Conservation (phyloP, 2,329 filamentous ascomycete species). For the Verticillium nonalfalfae region DNA sequence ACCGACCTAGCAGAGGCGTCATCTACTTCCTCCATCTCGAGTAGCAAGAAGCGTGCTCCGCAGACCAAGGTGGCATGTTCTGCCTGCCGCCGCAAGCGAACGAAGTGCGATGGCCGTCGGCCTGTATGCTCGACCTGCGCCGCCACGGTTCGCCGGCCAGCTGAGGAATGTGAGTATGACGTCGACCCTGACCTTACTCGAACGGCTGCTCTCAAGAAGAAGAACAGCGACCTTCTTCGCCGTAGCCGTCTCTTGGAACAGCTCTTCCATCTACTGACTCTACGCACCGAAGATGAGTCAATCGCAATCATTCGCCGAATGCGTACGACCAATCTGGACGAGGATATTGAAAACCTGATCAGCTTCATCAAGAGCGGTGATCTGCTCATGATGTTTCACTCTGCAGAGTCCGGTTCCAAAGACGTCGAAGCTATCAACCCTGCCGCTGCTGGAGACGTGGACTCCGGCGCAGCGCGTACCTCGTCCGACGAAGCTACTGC, state of each 20-base stretch:
- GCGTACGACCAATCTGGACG: slow-evolving; percentile 6
- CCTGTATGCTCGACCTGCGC: slow-evolving; percentile 11
- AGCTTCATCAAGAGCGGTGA: slow-evolving; percentile 12
- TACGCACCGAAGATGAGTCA: slow-evolving; percentile 10
- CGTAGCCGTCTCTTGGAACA: slow-evolving; percentile 9
- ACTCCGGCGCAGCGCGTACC: neutral
- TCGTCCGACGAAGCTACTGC: neutral
- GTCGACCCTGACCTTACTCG: slow-evolving; percentile 11
- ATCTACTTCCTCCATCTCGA: slow-evolving; percentile 3
- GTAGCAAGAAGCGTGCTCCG: slow-evolving; percentile 4
- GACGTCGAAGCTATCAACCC: neutral
- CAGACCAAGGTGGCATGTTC: slow-evolving; percentile 12
- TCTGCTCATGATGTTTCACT: neutral
- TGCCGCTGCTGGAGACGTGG: neutral
- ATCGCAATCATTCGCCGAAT: slow-evolving; percentile 10
- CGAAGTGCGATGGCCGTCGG: slow-evolving; percentile 11
- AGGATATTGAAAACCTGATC: slow-evolving; percentile 8
- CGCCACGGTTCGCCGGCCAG: neutral
- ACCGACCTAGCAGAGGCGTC: slow-evolving; percentile 4
- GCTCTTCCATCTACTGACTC: slow-evolving; percentile 6
- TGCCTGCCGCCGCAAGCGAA: slow-evolving; percentile 9
- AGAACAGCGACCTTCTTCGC: slow-evolving; percentile 8
- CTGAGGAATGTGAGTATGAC: slow-evolving; percentile 9
- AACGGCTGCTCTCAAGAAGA: slow-evolving; percentile 9
- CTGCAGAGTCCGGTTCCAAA: neutral